Conservation (phyloP, 306 rosid species). For the Styphnolobium japonicum region DNA sequence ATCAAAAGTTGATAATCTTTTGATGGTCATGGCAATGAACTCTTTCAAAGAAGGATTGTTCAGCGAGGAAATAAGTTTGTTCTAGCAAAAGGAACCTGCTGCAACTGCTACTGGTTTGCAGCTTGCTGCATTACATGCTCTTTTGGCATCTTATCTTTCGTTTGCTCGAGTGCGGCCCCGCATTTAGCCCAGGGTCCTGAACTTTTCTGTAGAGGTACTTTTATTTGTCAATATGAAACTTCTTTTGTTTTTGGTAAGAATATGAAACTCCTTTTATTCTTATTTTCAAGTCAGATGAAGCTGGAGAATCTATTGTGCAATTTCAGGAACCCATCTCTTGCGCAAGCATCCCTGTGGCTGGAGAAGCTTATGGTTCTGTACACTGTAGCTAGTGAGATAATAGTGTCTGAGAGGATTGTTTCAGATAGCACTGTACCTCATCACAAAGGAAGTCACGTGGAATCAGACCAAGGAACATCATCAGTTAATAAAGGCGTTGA, state of each 20-base stretch:
- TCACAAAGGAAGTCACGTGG: slow-evolving; percentile 25
- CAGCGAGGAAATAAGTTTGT: slow-evolving; percentile 42
- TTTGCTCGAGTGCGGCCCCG: slow-evolving; percentile 53
- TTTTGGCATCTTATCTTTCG: slow-evolving; percentile 77
- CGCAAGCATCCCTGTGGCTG: slow-evolving; percentile 11
- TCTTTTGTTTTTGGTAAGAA: too few relatives aligned
- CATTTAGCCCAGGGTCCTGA: slow-evolving; percentile 79
- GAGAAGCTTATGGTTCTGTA: background rate
- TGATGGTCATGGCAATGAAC: slow-evolving; percentile 47
- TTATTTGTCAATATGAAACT: too few relatives aligned
- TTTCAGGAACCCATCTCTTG: slow-evolving; percentile 28
- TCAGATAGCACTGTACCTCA: slow-evolving; percentile 18
- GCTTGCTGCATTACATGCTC: slow-evolving; percentile 76
- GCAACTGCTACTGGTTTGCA: slow-evolving; percentile 54
- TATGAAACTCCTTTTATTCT: too few relatives aligned
- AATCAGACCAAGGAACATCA: slow-evolving; percentile 21
- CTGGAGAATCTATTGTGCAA: slow-evolving; percentile 13
- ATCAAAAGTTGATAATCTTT: slow-evolving; percentile 59
- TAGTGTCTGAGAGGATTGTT: slow-evolving; percentile 25
- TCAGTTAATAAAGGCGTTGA: slow-evolving; percentile 1
- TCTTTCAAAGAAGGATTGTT: slow-evolving; percentile 52
- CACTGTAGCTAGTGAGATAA: background rate
- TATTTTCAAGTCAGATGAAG: slow-evolving; percentile 24
- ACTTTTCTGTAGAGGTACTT: slow-evolving; percentile 74
- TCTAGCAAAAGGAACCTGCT: slow-evolving; percentile 42